These are phyloP conservation scores for Suillus fuscotomentosus DNA, from an alignment of 768 basidiomycete genomes.

Conservation along the genomic window DNA sequence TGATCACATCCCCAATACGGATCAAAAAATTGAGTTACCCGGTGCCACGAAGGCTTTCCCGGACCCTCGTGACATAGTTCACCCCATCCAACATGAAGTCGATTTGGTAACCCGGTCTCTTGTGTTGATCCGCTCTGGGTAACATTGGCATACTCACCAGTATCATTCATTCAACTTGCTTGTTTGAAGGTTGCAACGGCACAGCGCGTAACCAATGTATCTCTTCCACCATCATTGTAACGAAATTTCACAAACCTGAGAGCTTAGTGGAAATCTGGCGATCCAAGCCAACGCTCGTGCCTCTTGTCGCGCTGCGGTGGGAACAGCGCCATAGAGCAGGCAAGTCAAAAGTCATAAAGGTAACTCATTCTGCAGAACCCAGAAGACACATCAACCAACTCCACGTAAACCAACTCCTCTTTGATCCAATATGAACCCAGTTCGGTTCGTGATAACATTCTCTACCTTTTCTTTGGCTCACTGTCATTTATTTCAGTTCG, in stretches of 20 bases:
- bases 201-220: not conserved
- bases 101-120: not conserved
- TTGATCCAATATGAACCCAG: not conserved
- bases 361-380: not conserved
- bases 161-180: not conserved
- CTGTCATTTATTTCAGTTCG: not conserved
- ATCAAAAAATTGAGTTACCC: not conserved
- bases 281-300: not conserved
- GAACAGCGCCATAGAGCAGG: not conserved
- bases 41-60: not conserved
- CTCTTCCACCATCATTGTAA: constrained; percentile 1
- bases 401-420: not conserved
- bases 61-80: too few relatives aligned
- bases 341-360: too few relatives aligned
- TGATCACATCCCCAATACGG: not conserved
- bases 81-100: not conserved
- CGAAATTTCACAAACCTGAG: not conserved
- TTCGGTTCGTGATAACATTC: not conserved
- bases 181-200: not conserved
- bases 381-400: not conserved
- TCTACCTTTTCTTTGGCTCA: not conserved
- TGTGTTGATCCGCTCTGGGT: not conserved
- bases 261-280: not conserved
- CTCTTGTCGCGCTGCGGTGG: not conserved
- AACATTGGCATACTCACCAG: not conserved